Conservation (phyloP, 129 eudicot species). For the Flaveria sonorensis region DNA sequence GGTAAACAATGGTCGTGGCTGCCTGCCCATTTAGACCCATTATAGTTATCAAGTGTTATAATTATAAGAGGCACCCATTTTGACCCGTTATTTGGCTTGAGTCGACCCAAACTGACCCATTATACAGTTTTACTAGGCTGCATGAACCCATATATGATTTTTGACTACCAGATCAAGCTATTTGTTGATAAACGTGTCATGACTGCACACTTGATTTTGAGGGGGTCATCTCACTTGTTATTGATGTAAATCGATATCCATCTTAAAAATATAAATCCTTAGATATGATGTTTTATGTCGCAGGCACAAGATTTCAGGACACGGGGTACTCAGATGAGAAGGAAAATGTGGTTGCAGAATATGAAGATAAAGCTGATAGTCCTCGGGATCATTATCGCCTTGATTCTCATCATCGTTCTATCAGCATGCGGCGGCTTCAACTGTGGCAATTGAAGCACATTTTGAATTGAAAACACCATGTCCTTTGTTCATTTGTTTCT, state of each 20-base stretch:
- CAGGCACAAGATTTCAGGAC: constrained; percentile 94
- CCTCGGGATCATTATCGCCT: constrained; percentile 64
- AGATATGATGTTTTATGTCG: background rate
- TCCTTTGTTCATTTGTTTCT: constrained; percentile 22
- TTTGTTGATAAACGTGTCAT: no score
- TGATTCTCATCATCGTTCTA: constrained; percentile 73
- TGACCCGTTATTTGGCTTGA: no score
- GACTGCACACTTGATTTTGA: background rate
- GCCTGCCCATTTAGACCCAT: no score
- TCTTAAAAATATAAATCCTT: background rate
- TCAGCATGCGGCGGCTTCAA: constrained; percentile 80
- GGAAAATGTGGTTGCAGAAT: constrained; percentile 96
- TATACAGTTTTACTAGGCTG: no score
- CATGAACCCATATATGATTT: no score
- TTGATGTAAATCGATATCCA: background rate
- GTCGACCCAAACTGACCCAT: no score
- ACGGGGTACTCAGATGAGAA: constrained; percentile 78
- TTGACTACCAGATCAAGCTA: no score
- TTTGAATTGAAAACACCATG: constrained; percentile 10
- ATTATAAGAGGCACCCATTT: no score
- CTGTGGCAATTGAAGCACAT: constrained; percentile 45
- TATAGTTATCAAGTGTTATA: no score
- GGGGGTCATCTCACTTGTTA: background rate
- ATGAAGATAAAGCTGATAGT: constrained; percentile 94
- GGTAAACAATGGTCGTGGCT: no score